Evolutionary conservation across 768 basidiomycete species (phyloP).

Genomic region (Panus rudis): DNA sequence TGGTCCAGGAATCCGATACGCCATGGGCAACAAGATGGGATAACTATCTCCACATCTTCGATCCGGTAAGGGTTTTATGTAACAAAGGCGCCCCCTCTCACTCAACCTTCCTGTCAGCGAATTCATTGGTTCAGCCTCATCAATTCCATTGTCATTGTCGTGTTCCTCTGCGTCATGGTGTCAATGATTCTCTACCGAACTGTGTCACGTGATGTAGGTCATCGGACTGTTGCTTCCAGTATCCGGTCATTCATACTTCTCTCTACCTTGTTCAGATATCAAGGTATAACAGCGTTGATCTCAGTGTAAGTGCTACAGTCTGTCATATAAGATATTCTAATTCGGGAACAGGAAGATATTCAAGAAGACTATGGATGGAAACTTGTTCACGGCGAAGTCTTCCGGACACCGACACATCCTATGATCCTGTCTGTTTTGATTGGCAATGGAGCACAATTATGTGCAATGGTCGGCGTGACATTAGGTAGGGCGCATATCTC

Average conservation of each 20-base stretch:
- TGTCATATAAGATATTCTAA: too few relatives aligned
- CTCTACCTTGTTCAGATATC: constrained; percentile 59
- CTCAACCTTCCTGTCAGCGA: constrained; percentile 23
- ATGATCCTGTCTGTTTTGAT: constrained; percentile 77
- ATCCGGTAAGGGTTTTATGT: constrained; percentile 40
- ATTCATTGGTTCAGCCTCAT: constrained; percentile 97
- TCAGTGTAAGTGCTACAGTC: constrained; percentile 50
- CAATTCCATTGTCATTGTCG: constrained; percentile 86
- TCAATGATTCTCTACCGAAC: constrained; percentile 83
- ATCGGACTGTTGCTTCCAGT: background rate
- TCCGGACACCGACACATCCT: constrained; percentile 73
- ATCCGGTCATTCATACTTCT: constrained; percentile 1
- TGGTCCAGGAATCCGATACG: constrained; percentile 69
- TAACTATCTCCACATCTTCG: constrained; percentile 89
- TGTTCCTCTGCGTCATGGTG: constrained; percentile 91
- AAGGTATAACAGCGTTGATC: constrained; percentile 91
- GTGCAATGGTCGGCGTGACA: constrained; percentile 82
- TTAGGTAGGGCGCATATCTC: constrained; percentile 43
- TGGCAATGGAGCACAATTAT: constrained; percentile 86
- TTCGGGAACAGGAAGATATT: constrained; percentile 69
- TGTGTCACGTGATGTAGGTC: constrained; percentile 78
- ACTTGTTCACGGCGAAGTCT: constrained; percentile 93
- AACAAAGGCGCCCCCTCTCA: background rate
- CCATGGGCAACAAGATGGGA: constrained; percentile 97
- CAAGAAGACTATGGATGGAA: constrained; percentile 99